Conservation (phyloP, 768 basidiomycete species). For the Podaxis carcinomalis region DNA sequence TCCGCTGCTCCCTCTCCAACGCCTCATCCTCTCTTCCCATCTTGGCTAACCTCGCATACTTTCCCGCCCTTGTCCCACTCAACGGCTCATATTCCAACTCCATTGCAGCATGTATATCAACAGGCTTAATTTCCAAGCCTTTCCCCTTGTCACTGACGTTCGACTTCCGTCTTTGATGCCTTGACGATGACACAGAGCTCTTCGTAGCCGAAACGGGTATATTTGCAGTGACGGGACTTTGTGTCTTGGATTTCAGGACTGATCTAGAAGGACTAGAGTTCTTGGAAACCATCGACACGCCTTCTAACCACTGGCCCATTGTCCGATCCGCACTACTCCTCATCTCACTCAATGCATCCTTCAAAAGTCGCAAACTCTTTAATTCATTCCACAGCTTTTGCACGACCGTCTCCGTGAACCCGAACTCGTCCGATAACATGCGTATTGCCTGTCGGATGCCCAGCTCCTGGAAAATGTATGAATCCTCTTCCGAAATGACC, state of each 20-base stretch:
- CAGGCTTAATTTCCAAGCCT: constrained; percentile 19
- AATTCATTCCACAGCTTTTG: constrained; percentile 30
- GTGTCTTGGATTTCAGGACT: neutral
- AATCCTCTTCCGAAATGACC: constrained; percentile 4
- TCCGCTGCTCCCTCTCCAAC: constrained; percentile 26
- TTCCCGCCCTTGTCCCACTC: constrained; percentile 13
- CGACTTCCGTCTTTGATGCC: neutral
- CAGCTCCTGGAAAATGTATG: constrained; percentile 9
- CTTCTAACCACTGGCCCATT: constrained; percentile 1
- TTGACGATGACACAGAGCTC: neutral
- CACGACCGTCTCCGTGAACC: constrained; percentile 37
- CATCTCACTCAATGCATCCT: constrained; percentile 33
- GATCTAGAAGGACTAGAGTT: neutral
- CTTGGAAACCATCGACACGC: neutral
- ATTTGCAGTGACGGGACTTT: neutral
- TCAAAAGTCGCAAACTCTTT: constrained; percentile 32
- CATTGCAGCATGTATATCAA: constrained; percentile 1
- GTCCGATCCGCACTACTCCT: constrained; percentile 28
- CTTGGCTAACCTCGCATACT: constrained; percentile 26
- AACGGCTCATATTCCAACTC: constrained; percentile 22
- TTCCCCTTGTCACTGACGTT: neutral
- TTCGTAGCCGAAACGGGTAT: neutral
- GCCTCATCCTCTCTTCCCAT: constrained; percentile 34
- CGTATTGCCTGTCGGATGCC: constrained; percentile 25
- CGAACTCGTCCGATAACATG: constrained; percentile 41